Base-by-base conservation (phyloP, 345 rosid species). In the Psidium friedrichsthalianum region DNA sequence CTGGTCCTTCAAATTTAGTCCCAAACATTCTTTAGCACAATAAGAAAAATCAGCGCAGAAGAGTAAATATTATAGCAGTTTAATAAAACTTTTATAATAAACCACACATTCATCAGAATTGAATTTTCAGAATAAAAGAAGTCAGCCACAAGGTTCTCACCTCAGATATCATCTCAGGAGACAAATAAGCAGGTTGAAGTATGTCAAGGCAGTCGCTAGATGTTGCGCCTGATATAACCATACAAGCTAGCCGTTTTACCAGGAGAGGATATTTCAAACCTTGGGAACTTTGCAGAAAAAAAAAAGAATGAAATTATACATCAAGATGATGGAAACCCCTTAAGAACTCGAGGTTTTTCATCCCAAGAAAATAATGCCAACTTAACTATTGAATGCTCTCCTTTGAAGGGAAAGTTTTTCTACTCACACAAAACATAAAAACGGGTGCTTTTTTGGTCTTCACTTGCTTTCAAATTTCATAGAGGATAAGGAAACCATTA, bases 251-350 rank as follows among this genome's bases (percentile, higher is more conserved):
- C 89, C 98, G 93, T 89, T 92, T 96, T 58, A 93, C 96, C 88
- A 96, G 86, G 87, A 92, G 95, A 44, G 98, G 99, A 90, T 93
- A 96, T 91, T 95, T 96, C 88, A 95, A 86, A 85, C 95, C 95
- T 81, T 88, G 91, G 83, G 88, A 86, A 91, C 99, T 96, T 87
- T 84, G 83, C 47, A 87, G 78, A 69, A 51, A 84, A 32, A 89
- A 49, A 61, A 36, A 36, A 36, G 51, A 40, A 44, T 69, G 51
- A 83, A 74, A 83, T 84, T 24, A 88, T 53, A 87, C 22, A 69
- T 16, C 24, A 69, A 69, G 78, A 32, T 64, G 13, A 32, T 32
- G 6, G 24, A 32, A 69, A 69, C 78, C 24, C 40, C 78, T 18
- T 69, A 51, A 82, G 42, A 51, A 82, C 0, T 47, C 5, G 15